Base-by-base conservation (phyloP, 148 eudicot species). In the Camellia lanceoleosa region DNA sequence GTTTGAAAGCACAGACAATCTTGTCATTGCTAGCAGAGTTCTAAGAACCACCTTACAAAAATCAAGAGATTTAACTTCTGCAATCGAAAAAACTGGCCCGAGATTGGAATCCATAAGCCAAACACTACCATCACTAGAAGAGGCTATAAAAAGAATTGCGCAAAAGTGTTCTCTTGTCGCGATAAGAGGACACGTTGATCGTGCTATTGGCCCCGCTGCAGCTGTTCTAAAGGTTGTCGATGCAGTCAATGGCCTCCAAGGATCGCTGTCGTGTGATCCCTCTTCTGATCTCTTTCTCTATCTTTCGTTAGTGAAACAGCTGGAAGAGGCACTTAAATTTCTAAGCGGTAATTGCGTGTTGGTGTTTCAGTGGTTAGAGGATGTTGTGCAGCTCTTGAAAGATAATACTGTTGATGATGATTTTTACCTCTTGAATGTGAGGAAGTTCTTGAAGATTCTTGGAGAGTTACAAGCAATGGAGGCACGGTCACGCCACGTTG, bases 291-390 rank as follows among this genome's bases (percentile, higher is more conserved):
- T 90, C 44, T 43, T 49, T 12, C 82, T 55, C 2, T 93, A 90
- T 82, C 56, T 93, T 56, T 73, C 84, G 8, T 63, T 59, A 16
- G 76, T 89, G 73, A 87, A 86, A 83, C 91, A 89, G 42, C 85
- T 92, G 1, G 88, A 89, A 77, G 97, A 90, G 73, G 97, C 93
- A 7, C 84, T 93, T 38, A 71, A 70, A 83, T 84, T 95, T 80
- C 91, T 93, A 20, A 82, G 88, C 18, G 83, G 79, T 46, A 93
- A 89, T 58, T 90, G 91, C 72, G 79, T 78, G 85, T 71, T 95
- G 76, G 90, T 89, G 55, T 86, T 88, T 49, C 69, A 72, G 61
- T 95, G 97, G 97, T 86, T 93, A 73, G 91, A 89, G 69, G 97
- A 95, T 56, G 83, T 83, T n/a, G 80, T 83, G 20, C 78, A 65